Evolutionary conservation across 495 filamentous ascomycete genomes (phyloP).

Genomic region (Neurospora sp.): DNA sequence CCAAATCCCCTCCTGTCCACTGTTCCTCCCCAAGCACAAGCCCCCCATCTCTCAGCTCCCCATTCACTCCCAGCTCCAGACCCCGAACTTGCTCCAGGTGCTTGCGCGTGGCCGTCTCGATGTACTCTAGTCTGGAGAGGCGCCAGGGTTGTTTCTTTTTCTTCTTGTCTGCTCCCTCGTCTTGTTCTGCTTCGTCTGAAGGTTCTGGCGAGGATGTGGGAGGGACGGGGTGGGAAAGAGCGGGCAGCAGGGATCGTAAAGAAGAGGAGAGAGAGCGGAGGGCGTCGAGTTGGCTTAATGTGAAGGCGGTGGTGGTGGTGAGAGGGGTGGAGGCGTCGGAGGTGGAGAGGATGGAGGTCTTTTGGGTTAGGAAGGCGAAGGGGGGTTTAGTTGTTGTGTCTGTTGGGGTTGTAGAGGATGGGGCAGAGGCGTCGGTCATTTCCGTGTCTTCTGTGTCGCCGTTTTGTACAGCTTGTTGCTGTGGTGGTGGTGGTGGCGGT

Average conservation of each 20-base stretch:
- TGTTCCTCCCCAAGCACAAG: too few species aligned
- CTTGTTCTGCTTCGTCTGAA: neutral
- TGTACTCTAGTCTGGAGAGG: conserved; percentile 60
- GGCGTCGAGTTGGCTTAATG: conserved; percentile 54
- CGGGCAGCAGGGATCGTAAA: conserved; percentile 50
- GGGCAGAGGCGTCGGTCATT: conserved; percentile 28
- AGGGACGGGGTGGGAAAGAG: conserved; percentile 34
- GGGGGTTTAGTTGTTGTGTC: conserved; percentile 15
- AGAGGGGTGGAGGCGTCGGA: conserved; percentile 41
- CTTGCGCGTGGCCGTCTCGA: conserved; percentile 55
- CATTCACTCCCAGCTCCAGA: conserved; percentile 43
- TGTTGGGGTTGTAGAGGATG: conserved; percentile 27
- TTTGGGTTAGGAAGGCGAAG: conserved; percentile 40
- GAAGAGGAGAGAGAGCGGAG: conserved; percentile 56
- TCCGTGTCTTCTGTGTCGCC: conserved; percentile 1
- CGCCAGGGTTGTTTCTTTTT: conserved; percentile 37
- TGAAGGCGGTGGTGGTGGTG: conserved; percentile 57
- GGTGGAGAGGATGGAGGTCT: conserved; percentile 29
- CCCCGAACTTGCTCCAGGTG: conserved; percentile 47
- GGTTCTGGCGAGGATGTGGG: neutral
- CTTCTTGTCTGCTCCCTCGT: conserved; percentile 16
- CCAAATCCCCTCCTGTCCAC: too few species aligned
- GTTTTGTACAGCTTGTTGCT: conserved; percentile 20
- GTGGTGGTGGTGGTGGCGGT: too few species aligned
- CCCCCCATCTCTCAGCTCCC: conserved; percentile 48